Evolutionary conservation across 306 rosid genomes (phyloP).

Genomic region (Gastrolobium villosum): DNA sequence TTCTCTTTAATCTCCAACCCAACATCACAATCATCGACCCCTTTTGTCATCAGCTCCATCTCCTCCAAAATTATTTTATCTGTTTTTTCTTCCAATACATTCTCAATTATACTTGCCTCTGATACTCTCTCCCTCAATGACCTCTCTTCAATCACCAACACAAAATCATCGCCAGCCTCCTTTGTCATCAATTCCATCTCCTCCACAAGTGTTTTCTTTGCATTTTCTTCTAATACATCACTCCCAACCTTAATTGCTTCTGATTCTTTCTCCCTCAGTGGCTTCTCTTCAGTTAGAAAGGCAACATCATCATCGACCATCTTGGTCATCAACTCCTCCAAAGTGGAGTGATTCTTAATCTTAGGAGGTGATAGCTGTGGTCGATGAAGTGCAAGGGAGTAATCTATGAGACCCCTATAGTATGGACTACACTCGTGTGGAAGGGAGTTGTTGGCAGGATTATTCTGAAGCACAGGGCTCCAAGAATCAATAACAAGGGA

Average conservation of each 20-base stretch:
- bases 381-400: slow-evolving; percentile 34
- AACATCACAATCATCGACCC: neutral
- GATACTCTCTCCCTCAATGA: slow-evolving; percentile 57
- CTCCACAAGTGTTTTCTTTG: neutral
- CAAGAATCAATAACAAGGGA: slow-evolving; percentile 38
- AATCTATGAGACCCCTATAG: slow-evolving; percentile 53
- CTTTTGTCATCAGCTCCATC: neutral
- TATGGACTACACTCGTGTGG: slow-evolving; percentile 43
- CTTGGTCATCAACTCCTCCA: neutral
- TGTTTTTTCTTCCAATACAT: neutral
- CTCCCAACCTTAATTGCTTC: neutral
- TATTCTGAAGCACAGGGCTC: neutral
- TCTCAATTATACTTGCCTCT: neutral
- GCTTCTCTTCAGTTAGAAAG: slow-evolving; percentile 57
- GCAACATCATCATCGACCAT: neutral
- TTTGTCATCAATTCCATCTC: neutral
- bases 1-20: slow-evolving; percentile 52
- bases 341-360: neutral
- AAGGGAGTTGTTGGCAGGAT: neutral
- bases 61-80: slow-evolving; percentile 7
- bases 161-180: neutral
- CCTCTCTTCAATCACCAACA: slow-evolving; percentile 52
- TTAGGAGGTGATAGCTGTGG: too few relatives aligned
- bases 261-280: slow-evolving; percentile 63
- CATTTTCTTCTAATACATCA: neutral